A percentile compares a stretch with the other conserved stretches of the same genome.
Conservation (phyloP, 1,284 basidiomycete species). For the Peniophora sp. region DNA sequence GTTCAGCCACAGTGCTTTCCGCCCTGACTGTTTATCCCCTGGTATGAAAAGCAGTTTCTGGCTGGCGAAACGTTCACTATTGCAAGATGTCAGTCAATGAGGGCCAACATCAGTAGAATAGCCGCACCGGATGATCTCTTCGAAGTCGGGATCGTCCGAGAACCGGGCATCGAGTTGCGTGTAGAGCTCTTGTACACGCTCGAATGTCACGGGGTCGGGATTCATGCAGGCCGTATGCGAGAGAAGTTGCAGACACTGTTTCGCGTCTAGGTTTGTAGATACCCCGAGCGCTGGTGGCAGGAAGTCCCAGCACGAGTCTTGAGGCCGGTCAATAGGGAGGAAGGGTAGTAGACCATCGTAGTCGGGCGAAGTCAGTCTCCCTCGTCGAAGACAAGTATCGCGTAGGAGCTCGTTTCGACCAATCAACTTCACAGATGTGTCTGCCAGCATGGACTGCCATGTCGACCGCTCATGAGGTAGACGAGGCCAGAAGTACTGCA, state of each 20-base stretch:
- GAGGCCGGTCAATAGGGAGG: slow-evolving; percentile 10
- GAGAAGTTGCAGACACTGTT: slow-evolving; percentile 10
- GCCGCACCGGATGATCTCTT: slow-evolving; percentile 2
- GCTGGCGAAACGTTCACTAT: no score
- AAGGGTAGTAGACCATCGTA: slow-evolving; percentile 6
- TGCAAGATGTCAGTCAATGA: no score
- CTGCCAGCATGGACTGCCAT: not conserved
- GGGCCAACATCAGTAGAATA: no score
- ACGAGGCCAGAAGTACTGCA: slow-evolving; percentile 4
- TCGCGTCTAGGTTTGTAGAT: slow-evolving; percentile 6
- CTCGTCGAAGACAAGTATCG: slow-evolving; percentile 5
- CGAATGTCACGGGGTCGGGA: slow-evolving; percentile 3
- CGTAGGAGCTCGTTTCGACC: slow-evolving; percentile 1
- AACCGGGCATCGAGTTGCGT: slow-evolving; percentile 14
- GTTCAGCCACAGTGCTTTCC: slow-evolving; percentile 2
- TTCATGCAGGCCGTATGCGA: slow-evolving; percentile 2
- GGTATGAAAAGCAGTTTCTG: no score
- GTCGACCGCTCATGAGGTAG: not conserved
- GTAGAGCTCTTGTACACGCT: slow-evolving; percentile 7
- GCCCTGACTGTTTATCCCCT: no score
- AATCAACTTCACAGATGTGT: not conserved
- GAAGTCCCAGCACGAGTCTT: slow-evolving; percentile 10
- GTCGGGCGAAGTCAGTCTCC: not conserved
- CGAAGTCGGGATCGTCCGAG: slow-evolving; percentile 7
- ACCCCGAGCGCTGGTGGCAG: slow-evolving; percentile 10